A percentile compares a stretch with the other conserved stretches of the same genome.
phyloP scores from a whole-genome alignment of 306 rosid genomes.

The Senna tora region DNA sequence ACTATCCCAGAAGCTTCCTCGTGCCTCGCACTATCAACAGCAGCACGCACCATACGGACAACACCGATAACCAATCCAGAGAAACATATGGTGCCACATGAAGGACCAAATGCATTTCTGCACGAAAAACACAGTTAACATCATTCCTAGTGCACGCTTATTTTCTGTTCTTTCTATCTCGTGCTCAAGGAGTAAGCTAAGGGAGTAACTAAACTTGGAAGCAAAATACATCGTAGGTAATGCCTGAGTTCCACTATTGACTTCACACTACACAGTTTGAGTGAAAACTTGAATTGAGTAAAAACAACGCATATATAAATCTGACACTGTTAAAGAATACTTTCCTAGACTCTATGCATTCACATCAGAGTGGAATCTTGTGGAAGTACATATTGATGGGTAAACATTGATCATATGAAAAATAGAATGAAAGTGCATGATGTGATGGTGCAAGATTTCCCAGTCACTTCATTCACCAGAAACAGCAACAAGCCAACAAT shows the following conservation, averaged over 20 bases:
- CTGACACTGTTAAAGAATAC: conserved; percentile 18
- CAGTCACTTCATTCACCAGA: not conserved
- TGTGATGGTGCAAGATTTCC: not conserved
- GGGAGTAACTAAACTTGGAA: conserved; percentile 26
- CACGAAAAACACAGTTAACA: conserved; percentile 44
- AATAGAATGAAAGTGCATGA: conserved; percentile 16
- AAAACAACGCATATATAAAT: conserved; percentile 4
- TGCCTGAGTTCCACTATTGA: not conserved
- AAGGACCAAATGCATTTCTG: conserved; percentile 96
- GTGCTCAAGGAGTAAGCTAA: conserved; percentile 27
- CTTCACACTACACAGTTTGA: conserved; percentile 17
- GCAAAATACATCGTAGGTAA: conserved; percentile 20
- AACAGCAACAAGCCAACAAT: not conserved
- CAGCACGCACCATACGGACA: conserved; percentile 81
- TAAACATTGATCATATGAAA: not conserved
- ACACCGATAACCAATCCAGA: conserved; percentile 77
- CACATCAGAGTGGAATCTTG: conserved; percentile 5
- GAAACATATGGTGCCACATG: conserved; percentile 84
- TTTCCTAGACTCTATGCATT: conserved; percentile 22
- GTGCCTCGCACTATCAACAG: conserved; percentile 82
- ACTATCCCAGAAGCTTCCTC: conserved; percentile 68
- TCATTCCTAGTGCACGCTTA: conserved; percentile 34
- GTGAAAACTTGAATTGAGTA: conserved; percentile 24
- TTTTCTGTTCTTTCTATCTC: conserved; percentile 25
- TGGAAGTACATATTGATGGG: not conserved